Conservation (phyloP, 192 early-diverging fungal species). For the Backusella morwellensis region DNA sequence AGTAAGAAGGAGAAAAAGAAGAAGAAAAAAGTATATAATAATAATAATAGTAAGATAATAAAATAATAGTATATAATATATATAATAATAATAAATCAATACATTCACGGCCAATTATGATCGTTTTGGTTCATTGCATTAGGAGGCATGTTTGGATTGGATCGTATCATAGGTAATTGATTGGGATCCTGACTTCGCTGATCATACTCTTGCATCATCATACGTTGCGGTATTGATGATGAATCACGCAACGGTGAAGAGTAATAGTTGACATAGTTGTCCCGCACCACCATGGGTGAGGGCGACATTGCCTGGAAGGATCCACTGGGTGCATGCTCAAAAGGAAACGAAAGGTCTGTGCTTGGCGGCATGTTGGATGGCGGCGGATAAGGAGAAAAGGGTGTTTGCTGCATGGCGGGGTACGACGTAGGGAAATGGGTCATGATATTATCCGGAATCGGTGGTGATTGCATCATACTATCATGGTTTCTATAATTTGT, state of each 20-base stretch:
- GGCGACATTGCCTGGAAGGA: neutral
- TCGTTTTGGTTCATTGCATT: neutral
- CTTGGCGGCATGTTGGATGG: neutral
- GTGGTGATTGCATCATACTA: conserved; percentile 2
- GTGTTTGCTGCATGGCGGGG: neutral
- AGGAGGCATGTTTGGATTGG: neutral
- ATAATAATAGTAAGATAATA: neutral
- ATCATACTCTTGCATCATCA: neutral
- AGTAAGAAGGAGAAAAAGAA: neutral
- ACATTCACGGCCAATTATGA: neutral
- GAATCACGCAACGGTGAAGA: neutral
- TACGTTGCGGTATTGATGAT: neutral
- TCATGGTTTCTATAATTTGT: neutral
- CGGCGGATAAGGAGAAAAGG: neutral
- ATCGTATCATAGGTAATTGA: conserved; percentile 5
- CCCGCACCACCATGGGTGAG: neutral
- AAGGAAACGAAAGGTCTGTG: neutral
- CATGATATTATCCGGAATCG: conserved; percentile 2
- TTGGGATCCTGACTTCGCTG: conserved; percentile 2
- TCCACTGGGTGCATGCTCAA: neutral
- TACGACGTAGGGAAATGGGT: neutral
- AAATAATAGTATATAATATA: neutral
- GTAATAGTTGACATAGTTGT: neutral
- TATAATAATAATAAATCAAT: neutral
- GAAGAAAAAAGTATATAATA: neutral